Base-by-base conservation (phyloP, 1,139 yeast species). In the Geotrichum phurueaensis region DNA sequence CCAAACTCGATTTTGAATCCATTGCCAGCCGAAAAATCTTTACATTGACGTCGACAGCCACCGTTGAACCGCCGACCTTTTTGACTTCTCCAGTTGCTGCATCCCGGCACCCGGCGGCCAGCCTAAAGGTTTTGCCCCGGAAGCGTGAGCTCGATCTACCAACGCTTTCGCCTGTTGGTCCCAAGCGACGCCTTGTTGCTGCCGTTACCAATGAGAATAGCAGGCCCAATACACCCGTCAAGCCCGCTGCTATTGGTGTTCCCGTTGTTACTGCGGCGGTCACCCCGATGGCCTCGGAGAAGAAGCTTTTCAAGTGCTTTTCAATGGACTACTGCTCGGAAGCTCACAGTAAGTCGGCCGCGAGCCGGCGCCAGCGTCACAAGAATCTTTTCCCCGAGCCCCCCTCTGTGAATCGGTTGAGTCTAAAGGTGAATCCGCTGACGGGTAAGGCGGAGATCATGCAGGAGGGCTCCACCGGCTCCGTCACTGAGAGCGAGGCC, bases 1-100 rank as follows among this genome's bases (percentile, higher is more conserved):
- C 55, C 4, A 59, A 59, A 22, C 56, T 59, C 10, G 61, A 59
- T 23, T 59, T 59, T 47, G 59, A 59, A 31, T 22, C 57, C 18
- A 23, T 59, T 15, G 61, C 59, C 7, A 22, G 57, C 6, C 33
- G 56, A 31, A 51, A 54, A 10, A 33, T 47, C 43, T 47, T 47
- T 18, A 43, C 56, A 22, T 43, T 25, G 2, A 6, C 39, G 4
- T 29, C 36, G 2, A 22, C 25, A 22, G 25, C 51, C 18, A 23
- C 25, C 4, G 25, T 22, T 13, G 39, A 22, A 13, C 22, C 29
- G 4, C 47, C 23, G 39, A 13, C 22, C 5, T 33, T 33, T 15
- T 15, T 33, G 15, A 33, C 39, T 12, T 33, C 39, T 2, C 39
- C 39, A 33, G 39, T n/a, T 15, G 39, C 39, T 12, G n/a, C 6